phyloP scores from a whole-genome alignment of 129 eudicot species.

The Silybum marianum region DNA sequence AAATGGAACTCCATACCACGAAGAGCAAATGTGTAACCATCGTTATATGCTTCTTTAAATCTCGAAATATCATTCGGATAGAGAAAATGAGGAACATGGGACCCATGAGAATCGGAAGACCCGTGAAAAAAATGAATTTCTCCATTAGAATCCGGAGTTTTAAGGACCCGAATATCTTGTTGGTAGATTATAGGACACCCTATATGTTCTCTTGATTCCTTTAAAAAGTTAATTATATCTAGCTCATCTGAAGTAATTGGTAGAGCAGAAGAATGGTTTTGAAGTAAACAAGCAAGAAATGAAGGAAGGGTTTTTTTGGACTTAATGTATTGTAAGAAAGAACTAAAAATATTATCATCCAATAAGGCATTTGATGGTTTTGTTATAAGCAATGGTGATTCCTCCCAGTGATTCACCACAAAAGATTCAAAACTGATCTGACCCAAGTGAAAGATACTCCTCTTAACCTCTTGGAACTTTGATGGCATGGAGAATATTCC shows the following conservation, averaged over 20 bases:
- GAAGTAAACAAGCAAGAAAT: constrained; percentile 53
- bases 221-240: constrained; percentile 52
- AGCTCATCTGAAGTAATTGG: constrained; percentile 74
- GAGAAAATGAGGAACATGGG: constrained; percentile 31
- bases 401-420: constrained; percentile 71
- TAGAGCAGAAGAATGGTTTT: constrained; percentile 53
- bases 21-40: constrained; percentile 75
- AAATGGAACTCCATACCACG: constrained; percentile 84
- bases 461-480: constrained; percentile 35
- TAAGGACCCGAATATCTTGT: constrained; percentile 81
- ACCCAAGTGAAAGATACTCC: constrained; percentile 46
- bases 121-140: constrained; percentile 64
- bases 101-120: constrained; percentile 20
- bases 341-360: constrained; percentile 38
- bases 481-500: constrained; percentile 14
- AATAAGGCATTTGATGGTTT: constrained; percentile 19
- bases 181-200: constrained; percentile 66
- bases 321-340: constrained; percentile 41
- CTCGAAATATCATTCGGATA: constrained; percentile 43
- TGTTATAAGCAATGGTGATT: constrained; percentile 61
- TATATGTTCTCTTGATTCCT: constrained; percentile 49
- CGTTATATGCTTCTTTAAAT: constrained; percentile 62
- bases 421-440: constrained; percentile 46
- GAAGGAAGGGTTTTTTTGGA: constrained; percentile 39
- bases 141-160: constrained; percentile 38